phyloP scores from a whole-genome alignment of 805 yeast genomes.

The Ogataea ganodermae region DNA sequence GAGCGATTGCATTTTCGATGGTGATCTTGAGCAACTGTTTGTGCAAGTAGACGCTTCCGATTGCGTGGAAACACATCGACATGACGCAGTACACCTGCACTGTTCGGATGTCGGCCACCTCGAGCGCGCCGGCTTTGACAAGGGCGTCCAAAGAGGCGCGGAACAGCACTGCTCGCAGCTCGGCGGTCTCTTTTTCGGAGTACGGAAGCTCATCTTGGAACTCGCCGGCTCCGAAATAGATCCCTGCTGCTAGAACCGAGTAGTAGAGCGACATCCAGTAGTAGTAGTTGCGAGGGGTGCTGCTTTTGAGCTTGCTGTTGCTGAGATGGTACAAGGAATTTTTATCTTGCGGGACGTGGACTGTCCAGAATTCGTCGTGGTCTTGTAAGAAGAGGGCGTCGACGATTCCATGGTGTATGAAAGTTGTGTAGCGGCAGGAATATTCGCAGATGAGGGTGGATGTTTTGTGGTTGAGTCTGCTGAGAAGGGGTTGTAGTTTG shows the following conservation, averaged over 20 bases:
- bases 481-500: slow-evolving; percentile 13
- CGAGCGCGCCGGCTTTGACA: slow-evolving; percentile 25
- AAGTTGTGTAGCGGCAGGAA: slow-evolving; percentile 28
- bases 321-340: slow-evolving; percentile 15
- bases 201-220: slow-evolving; percentile 14
- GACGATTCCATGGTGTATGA: slow-evolving; percentile 28
- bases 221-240: slow-evolving; percentile 26
- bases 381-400: slow-evolving; percentile 25
- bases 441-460: slow-evolving; percentile 23
- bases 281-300: slow-evolving; percentile 23
- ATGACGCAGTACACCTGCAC: slow-evolving; percentile 28
- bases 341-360: slow-evolving; percentile 12
- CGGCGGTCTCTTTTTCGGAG: slow-evolving; percentile 13
- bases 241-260: slow-evolving; percentile 26
- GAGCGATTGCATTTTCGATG: slow-evolving; percentile 22
- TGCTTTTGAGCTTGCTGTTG: slow-evolving; percentile 12
- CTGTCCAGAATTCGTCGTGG: slow-evolving; percentile 25
- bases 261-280: slow-evolving; percentile 31
- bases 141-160: slow-evolving; percentile 27
- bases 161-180: slow-evolving; percentile 23
- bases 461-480: slow-evolving; percentile 11
- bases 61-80: slow-evolving; percentile 27
- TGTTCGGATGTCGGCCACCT: slow-evolving; percentile 27
- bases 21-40: slow-evolving; percentile 22
- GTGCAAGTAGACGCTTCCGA: slow-evolving; percentile 28